phyloP scores from a whole-genome alignment of 169 alveolate genomes.

The Perkinsus chesapeaki region DNA sequence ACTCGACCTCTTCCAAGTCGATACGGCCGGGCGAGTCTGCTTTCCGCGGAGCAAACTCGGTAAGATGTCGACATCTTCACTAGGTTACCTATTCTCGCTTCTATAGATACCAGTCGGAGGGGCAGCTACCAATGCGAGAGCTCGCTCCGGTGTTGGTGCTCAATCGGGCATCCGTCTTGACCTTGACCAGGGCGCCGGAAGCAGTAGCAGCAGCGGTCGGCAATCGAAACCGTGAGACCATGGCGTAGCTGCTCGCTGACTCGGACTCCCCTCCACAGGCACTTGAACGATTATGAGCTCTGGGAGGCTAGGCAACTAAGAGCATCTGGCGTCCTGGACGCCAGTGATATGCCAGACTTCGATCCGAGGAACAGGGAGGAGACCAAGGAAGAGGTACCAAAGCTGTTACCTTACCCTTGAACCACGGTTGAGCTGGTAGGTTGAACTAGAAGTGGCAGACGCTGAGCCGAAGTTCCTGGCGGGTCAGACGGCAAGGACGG shows the following conservation, averaged over 20 bases:
- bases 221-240: background rate
- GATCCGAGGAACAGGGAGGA: background rate
- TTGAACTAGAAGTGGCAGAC: slow-evolving; percentile 83
- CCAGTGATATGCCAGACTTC: slow-evolving; percentile 14
- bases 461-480: slow-evolving; percentile 84
- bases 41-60: background rate
- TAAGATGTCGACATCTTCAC: background rate
- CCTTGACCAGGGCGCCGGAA: background rate
- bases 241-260: too few relatives aligned
- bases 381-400: background rate
- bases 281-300: slow-evolving; percentile 33
- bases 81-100: background rate
- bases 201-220: background rate
- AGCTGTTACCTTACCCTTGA: slow-evolving; percentile 9
- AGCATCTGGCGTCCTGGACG: slow-evolving; percentile 24
- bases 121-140: background rate
- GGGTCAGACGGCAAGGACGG: slow-evolving; percentile 76
- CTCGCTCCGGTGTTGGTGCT: background rate
- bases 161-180: background rate
- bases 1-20: background rate
- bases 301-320: slow-evolving; percentile 42
- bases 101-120: background rate
- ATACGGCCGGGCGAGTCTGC: background rate
- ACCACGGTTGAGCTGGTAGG: background rate
- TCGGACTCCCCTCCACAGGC: too few relatives aligned